These are phyloP conservation scores for Abrus precatorius DNA, from an alignment of 306 rosid genomes.

Conservation along the genomic window DNA sequence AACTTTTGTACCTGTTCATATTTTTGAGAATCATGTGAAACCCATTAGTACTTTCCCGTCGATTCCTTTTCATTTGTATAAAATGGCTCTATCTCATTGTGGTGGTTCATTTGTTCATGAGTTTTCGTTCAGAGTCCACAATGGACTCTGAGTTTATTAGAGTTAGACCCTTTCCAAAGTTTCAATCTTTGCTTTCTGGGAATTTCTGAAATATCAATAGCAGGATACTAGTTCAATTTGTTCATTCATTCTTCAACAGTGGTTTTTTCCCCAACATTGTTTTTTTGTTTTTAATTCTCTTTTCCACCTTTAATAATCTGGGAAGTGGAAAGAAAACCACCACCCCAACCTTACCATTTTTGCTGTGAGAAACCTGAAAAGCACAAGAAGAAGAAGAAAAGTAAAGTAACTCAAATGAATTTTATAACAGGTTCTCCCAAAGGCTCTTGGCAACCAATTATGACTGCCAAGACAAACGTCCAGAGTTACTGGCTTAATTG, in stretches of 20 bases:
- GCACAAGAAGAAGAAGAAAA: conserved; percentile 19
- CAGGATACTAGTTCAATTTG: conserved; percentile 29
- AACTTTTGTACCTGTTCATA: conserved; percentile 34
- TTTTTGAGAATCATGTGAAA: conserved; percentile 48
- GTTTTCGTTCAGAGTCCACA: conserved; percentile 20
- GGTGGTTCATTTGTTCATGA: background rate
- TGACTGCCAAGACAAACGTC: conserved; percentile 78
- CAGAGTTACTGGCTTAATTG: conserved; percentile 89
- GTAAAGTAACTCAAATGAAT: conserved; percentile 62
- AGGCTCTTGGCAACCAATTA: conserved; percentile 81
- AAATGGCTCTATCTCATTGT: conserved; percentile 3
- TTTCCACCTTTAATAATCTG: conserved; percentile 8
- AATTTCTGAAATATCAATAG: conserved; percentile 36
- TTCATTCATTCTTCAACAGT: conserved; percentile 43
- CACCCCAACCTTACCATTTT: conserved; percentile 15
- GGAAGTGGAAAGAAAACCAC: conserved; percentile 41
- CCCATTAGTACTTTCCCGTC: conserved; percentile 45
- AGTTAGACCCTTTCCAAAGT: conserved; percentile 34
- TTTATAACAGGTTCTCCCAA: conserved; percentile 79
- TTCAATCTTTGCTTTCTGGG: conserved; percentile 36
- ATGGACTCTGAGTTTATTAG: conserved; percentile 6
- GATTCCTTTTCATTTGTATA: background rate
- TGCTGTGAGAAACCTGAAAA: conserved; percentile 36
- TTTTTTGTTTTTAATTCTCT: conserved; percentile 28
- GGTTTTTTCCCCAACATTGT: conserved; percentile 8